A percentile compares a stretch with the other conserved stretches of the same genome.
These are phyloP conservation scores for Cytospora leucostoma DNA, from an alignment of 2,329 filamentous ascomycete species.

Conservation along the genomic window DNA sequence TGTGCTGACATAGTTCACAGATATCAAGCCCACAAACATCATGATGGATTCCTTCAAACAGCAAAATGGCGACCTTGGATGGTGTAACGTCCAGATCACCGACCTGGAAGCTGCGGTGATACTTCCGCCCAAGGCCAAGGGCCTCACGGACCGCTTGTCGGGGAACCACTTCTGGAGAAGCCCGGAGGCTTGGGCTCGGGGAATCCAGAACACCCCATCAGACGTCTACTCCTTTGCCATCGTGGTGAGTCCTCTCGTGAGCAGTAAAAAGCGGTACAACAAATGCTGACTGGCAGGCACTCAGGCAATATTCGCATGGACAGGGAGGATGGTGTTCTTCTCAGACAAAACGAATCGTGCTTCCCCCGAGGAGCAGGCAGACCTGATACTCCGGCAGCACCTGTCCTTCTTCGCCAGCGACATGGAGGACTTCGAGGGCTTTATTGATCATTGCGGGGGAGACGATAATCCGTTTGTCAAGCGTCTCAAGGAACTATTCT, in stretches of 20 bases:
- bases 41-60: constrained; percentile 28
- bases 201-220: constrained; percentile 27
- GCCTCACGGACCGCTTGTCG: constrained; percentile 27
- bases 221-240: constrained; percentile 28
- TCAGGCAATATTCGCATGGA: constrained; percentile 28
- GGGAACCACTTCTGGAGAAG: constrained; percentile 28
- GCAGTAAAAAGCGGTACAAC: constrained; percentile 11
- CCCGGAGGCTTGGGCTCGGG: constrained; percentile 27
- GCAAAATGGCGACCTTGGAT: constrained; percentile 21
- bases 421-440: constrained; percentile 8
- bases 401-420: constrained; percentile 28
- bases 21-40: constrained; percentile 29
- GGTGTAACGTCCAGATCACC: constrained; percentile 28
- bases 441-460: constrained; percentile 23
- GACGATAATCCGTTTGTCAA: constrained; percentile 23
- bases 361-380: constrained; percentile 26
- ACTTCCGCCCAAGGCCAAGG: constrained; percentile 27
- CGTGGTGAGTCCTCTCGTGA: constrained; percentile 24
- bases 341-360: constrained; percentile 27
- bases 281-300: constrained; percentile 22
- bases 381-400: constrained; percentile 27
- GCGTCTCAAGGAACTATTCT: constrained; percentile 18
- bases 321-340: constrained; percentile 28
- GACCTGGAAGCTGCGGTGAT: constrained; percentile 27
- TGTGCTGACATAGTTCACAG: constrained; percentile 24